Percentiles rank a stretch among this genome's conserved stretches.
Evolutionary conservation across 805 yeast genomes (phyloP).

Genomic region (Saccharomycopsis microspora): DNA sequence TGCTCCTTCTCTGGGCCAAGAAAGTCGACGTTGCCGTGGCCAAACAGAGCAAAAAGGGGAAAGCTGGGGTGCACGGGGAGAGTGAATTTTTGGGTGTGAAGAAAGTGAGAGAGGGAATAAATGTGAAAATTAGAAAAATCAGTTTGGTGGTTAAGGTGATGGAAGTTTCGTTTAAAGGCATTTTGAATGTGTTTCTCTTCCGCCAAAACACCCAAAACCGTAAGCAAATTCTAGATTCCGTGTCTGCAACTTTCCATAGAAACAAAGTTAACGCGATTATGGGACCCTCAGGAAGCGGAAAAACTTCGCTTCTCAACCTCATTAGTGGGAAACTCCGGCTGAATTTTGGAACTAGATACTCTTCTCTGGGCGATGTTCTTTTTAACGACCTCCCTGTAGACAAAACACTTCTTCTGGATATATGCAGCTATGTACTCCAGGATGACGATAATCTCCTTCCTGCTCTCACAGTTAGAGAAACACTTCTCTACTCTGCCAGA

Average conservation of each 20-base stretch:
- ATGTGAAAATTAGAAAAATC: constrained; percentile 3
- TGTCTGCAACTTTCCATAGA: constrained; percentile 41
- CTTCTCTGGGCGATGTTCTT: constrained; percentile 30
- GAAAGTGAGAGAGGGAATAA: constrained; percentile 4
- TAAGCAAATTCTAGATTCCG: constrained; percentile 30
- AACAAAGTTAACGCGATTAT: constrained; percentile 58
- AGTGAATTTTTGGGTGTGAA: background rate
- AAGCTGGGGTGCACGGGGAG: background rate
- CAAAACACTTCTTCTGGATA: constrained; percentile 25
- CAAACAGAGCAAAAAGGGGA: constrained; percentile 12
- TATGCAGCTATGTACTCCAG: constrained; percentile 73
- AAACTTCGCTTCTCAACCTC: constrained; percentile 53
- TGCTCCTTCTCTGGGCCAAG: constrained; percentile 33
- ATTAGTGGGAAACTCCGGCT: constrained; percentile 48
- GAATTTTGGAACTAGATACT: constrained; percentile 22
- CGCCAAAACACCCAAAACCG: background rate
- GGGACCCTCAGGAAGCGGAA: constrained; percentile 80
- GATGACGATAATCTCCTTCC: constrained; percentile 67
- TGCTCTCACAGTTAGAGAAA: constrained; percentile 66
- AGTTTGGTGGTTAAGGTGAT: constrained; percentile 7
- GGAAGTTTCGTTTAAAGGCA: constrained; percentile 8
- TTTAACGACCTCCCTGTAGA: constrained; percentile 32
- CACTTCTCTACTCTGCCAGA: constrained; percentile 59
- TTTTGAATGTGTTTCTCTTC: background rate
- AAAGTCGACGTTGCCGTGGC: constrained; percentile 45